Evolutionary conservation across 176 grass and related monocot genomes (phyloP).

Genomic region (Cocos nucifera): DNA sequence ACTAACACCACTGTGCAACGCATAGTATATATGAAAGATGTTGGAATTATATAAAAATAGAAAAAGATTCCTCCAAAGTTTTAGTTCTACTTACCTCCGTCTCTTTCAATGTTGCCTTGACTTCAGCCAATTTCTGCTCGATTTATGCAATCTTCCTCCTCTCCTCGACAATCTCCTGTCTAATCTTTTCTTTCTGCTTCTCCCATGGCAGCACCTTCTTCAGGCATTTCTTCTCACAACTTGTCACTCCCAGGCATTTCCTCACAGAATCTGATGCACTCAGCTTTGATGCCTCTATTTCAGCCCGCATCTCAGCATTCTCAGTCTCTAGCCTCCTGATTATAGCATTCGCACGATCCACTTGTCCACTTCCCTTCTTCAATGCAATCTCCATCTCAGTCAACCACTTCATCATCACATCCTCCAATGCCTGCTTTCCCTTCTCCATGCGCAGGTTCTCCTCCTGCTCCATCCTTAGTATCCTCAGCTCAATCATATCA

Average conservation of each 20-base stretch:
- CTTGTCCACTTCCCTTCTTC: constrained; percentile 79
- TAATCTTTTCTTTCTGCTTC: constrained; percentile 57
- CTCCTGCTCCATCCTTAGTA: constrained; percentile 69
- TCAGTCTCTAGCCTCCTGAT: constrained; percentile 76
- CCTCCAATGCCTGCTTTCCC: constrained; percentile 54
- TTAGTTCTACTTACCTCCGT: constrained; percentile 48
- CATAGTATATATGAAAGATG: too few relatives aligned
- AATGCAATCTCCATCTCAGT: constrained; percentile 50
- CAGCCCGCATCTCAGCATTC: constrained; percentile 88
- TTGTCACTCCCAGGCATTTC: constrained; percentile 45
- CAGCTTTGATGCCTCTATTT: constrained; percentile 88
- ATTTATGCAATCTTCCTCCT: constrained; percentile 39
- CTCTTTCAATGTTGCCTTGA: constrained; percentile 39
- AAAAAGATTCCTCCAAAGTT: not conserved
- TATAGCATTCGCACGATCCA: constrained; percentile 61
- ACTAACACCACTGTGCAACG: too few relatives aligned
- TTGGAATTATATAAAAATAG: too few relatives aligned
- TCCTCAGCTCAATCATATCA: constrained; percentile 70
- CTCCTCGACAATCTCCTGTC: constrained; percentile 41
- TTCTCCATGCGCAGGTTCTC: constrained; percentile 69
- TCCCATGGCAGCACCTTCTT: constrained; percentile 67
- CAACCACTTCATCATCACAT: constrained; percentile 61
- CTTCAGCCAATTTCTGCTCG: constrained; percentile 45
- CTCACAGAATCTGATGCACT: constrained; percentile 77
- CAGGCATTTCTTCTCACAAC: constrained; percentile 65